Evolutionary conservation across 2,329 filamentous ascomycete species (phyloP), one percentile per base, ranked within the genome.

Genomic region (Magnaporthiopsis rhizophila): DNA sequence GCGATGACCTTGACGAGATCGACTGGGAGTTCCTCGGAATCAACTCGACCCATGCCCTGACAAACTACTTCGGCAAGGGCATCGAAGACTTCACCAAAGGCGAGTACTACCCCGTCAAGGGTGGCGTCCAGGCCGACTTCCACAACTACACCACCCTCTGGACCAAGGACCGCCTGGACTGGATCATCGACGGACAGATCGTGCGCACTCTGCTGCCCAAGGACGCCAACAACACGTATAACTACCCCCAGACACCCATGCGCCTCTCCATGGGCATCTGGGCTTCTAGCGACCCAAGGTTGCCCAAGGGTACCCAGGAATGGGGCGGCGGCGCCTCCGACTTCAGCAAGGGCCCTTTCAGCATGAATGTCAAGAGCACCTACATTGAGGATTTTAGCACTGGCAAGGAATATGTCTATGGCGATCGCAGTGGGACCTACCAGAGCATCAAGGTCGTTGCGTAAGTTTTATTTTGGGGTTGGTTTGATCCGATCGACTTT

Each of bases 11-110:
- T 18, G 92, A 96, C 73, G 91, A 96, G 76, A 87, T 96, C 57
- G 92, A 97, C 72, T 94, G 91, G 85, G 91, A 95, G 73, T 90
- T 91, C 72, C 82, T 92, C 65, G 91, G 91, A 59, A 82, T 82
- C 65, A 88, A 91, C 71, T 76, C 78, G 64, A 84, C 80, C 21
- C 76, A 81, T 45, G 89, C 85, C 11, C 82, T 90, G 69, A 88
- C 85, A 69, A 93, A 94, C 79, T 94, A 89, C 77, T 94, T 90
- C 70, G 88, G 90, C 74, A 92, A 93, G 79, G 90, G 89, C 61
- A 60, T 56, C n/a, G 38, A 68, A 45, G 67, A 68, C 62, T 69
- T 60, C 61, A 81, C 85, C 70, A 87, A 89, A 67, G 89, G 84
- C 67, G 80, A 79, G 58, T 85, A 86, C 73, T 82, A 89, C 71